These are phyloP conservation scores for Neospermospora avenae DNA, from an alignment of 2,329 filamentous ascomycete genomes.

Conservation along the genomic window DNA sequence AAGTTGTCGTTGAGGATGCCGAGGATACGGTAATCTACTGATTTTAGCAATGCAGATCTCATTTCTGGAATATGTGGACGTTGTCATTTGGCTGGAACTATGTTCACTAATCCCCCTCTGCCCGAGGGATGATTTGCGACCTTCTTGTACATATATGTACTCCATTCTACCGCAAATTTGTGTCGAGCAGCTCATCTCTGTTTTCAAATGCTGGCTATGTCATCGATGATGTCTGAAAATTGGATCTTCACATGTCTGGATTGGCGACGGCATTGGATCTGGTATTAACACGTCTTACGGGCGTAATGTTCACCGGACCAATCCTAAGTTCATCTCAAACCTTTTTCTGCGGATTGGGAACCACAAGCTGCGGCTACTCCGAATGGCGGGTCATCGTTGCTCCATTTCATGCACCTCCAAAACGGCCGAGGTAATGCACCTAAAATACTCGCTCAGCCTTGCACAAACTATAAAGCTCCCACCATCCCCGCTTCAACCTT, in stretches of 20 bases:
- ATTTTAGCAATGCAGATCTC: constrained; percentile 25
- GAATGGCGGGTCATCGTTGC: not conserved
- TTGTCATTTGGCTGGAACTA: not conserved
- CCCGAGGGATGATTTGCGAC: not conserved
- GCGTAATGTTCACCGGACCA: not conserved
- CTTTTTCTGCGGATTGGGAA: not conserved
- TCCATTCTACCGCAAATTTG: not conserved
- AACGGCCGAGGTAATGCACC: constrained; percentile 3
- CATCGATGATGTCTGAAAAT: not conserved
- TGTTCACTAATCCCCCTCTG: not conserved
- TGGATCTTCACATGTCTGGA: not conserved
- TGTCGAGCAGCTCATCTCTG: not conserved
- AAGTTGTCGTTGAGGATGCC: constrained; percentile 78
- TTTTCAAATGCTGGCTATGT: not conserved
- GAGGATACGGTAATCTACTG: constrained; percentile 93
- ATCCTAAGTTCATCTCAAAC: not conserved
- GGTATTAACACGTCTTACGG: not conserved
- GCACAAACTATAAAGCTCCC: not conserved
- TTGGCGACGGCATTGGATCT: not conserved
- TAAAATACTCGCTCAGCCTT: constrained; percentile 1
- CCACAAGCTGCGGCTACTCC: too few species aligned
- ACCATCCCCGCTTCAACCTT: not conserved
- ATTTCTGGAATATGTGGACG: not conserved
- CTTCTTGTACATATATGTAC: constrained; percentile 4
- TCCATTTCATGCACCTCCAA: not conserved